Conservation (phyloP, 495 filamentous ascomycete genomes). For the Xanthoparmelia taractica region DNA sequence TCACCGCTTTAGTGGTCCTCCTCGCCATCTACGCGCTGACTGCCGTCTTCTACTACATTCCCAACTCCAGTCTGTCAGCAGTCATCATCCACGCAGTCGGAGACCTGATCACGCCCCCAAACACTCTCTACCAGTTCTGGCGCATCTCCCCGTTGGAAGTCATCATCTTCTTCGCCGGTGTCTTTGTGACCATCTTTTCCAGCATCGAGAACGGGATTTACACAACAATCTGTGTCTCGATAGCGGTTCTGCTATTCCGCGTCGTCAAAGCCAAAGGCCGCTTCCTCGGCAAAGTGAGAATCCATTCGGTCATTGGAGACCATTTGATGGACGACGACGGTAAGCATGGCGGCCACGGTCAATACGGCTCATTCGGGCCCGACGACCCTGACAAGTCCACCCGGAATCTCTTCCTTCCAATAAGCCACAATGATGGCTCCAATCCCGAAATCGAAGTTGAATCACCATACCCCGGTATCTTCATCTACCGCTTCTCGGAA, state of each 20-base stretch:
- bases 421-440: conserved; percentile 79
- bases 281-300: conserved; percentile 81
- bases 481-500: conserved; percentile 96
- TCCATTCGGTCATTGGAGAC: conserved; percentile 85
- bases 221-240: conserved; percentile 66
- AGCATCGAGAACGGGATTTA: conserved; percentile 93
- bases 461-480: conserved; percentile 84
- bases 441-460: conserved; percentile 77
- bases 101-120: conserved; percentile 88
- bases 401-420: conserved; percentile 82
- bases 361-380: conserved; percentile 25
- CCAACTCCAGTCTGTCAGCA: conserved; percentile 72
- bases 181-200: conserved; percentile 80
- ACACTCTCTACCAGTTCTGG: conserved; percentile 96
- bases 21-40: conserved; percentile 92
- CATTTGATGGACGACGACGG: conserved; percentile 57
- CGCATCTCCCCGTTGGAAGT: conserved; percentile 82
- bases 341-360: conserved; percentile 49
- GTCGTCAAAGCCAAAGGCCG: conserved; percentile 76
- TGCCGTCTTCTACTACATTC: conserved; percentile 92
- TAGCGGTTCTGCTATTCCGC: conserved; percentile 75
- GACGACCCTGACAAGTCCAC: conserved; percentile 30
- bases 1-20: conserved; percentile 81
- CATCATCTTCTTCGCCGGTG: conserved; percentile 88
- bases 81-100: conserved; percentile 98